Percentiles rank a stretch among this genome's conserved stretches.
Conservation (phyloP, 2,329 filamentous ascomycete genomes). For the Emmonsiellopsis sp. region DNA sequence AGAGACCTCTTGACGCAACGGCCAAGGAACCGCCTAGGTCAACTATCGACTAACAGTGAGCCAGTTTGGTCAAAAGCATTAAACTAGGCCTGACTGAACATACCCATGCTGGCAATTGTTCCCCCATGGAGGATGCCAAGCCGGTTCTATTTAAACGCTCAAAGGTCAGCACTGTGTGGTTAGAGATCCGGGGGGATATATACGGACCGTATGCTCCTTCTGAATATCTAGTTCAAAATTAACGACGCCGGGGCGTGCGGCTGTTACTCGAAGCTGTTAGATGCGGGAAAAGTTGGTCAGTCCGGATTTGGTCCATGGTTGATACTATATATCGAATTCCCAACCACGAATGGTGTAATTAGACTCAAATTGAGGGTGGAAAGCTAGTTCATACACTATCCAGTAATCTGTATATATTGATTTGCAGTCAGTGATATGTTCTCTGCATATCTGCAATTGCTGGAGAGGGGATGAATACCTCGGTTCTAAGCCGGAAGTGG, state of each 20-base stretch:
- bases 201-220: slow-evolving; percentile 53
- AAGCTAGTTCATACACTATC: slow-evolving; percentile 28
- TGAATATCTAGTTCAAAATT: slow-evolving; percentile 56
- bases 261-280: slow-evolving; percentile 49
- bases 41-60: slow-evolving; percentile 29
- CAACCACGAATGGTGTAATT: neutral
- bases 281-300: neutral
- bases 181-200: neutral
- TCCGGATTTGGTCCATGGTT: neutral
- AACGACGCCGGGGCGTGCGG: slow-evolving; percentile 51
- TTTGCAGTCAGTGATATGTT: neutral
- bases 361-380: neutral
- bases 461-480: slow-evolving; percentile 45
- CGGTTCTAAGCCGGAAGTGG: slow-evolving; percentile 78
- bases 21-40: slow-evolving; percentile 58
- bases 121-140: slow-evolving; percentile 58
- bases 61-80: neutral
- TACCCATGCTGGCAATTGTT: slow-evolving; percentile 54
- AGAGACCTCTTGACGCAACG: slow-evolving; percentile 55
- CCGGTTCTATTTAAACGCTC: slow-evolving; percentile 42
- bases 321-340: neutral
- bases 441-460: neutral
- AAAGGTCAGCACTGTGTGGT: neutral
- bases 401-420: slow-evolving; percentile 18
- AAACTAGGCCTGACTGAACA: slow-evolving; percentile 1